Conservation (phyloP, 164 flowering plant genomes). For the Cinnamomum micranthum region DNA sequence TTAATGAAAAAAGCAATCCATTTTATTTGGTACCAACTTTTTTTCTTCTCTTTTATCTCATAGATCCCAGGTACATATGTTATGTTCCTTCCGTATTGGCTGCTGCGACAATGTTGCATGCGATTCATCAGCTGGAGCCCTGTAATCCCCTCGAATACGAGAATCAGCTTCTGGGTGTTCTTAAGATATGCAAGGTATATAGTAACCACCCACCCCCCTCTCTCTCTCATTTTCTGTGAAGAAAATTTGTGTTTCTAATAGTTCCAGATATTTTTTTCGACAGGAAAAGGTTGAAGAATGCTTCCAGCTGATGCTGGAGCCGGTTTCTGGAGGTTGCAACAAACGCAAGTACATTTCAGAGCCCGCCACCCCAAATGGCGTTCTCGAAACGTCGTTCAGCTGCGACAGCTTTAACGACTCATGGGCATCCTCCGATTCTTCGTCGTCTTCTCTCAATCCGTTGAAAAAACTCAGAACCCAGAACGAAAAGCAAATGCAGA, state of each 20-base stretch:
- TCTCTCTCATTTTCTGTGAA: neutral
- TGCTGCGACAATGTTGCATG: slow-evolving; percentile 66
- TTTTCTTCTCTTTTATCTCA: neutral
- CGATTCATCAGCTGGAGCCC: slow-evolving; percentile 55
- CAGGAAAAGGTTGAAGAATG: slow-evolving; percentile 71
- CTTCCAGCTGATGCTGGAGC: slow-evolving; percentile 40
- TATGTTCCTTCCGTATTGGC: slow-evolving; percentile 62
- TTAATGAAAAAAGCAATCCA: neutral
- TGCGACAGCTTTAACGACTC: slow-evolving; percentile 50
- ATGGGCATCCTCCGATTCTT: slow-evolving; percentile 35
- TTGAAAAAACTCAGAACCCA: slow-evolving; percentile 48
- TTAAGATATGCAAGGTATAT: slow-evolving; percentile 55
- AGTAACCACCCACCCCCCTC: neutral
- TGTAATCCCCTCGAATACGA: slow-evolving; percentile 42
- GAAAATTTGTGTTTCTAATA: neutral
- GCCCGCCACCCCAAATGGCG: slow-evolving; percentile 65
- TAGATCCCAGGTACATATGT: slow-evolving; percentile 38
- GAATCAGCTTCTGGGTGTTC: slow-evolving; percentile 55
- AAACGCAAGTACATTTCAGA: slow-evolving; percentile 38
- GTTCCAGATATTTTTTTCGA: neutral
- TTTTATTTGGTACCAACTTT: neutral
- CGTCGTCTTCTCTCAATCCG: slow-evolving; percentile 47
- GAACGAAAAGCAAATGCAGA: slow-evolving; percentile 43
- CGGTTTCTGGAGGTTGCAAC: slow-evolving; percentile 19
- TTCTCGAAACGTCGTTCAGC: slow-evolving; percentile 66